A percentile compares a stretch with the other conserved stretches of the same genome.
phyloP scores from a whole-genome alignment of 257 asterid species.

The Verbena officinalis region DNA sequence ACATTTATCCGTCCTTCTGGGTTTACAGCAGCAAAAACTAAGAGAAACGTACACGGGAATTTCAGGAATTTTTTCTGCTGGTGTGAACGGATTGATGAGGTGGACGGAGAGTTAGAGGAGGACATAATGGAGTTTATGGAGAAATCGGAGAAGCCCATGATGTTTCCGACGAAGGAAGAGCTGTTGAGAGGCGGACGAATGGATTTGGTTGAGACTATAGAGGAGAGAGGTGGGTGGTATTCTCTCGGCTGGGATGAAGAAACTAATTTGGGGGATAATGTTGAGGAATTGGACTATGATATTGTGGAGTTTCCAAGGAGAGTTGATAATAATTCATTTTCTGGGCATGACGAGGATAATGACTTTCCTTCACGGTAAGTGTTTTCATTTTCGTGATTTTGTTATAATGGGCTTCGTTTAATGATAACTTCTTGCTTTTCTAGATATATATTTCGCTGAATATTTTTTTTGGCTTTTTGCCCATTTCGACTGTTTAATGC shows the following conservation, averaged over 20 bases:
- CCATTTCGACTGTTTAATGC: too few relatives aligned
- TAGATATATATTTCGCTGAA: background rate
- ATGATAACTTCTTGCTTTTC: background rate
- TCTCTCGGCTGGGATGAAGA: constrained; percentile 81
- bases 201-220: constrained; percentile 78
- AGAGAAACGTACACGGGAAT: constrained; percentile 2
- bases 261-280: constrained; percentile 30
- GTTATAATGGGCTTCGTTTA: constrained; percentile 17
- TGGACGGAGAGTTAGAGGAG: constrained; percentile 68
- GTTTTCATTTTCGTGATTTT: constrained; percentile 31
- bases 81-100: constrained; percentile 50
- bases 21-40: constrained; percentile 33
- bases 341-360: constrained; percentile 27
- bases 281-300: constrained; percentile 42
- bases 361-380: constrained; percentile 49
- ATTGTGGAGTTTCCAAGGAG: constrained; percentile 53
- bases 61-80: constrained; percentile 38
- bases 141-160: constrained; percentile 64
- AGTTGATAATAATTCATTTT: too few relatives aligned
- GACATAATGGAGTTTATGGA: constrained; percentile 81
- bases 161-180: constrained; percentile 75
- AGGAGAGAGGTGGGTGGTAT: constrained; percentile 81
- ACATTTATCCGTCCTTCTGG: background rate
- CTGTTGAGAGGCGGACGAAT: constrained; percentile 65
- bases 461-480: too few relatives aligned